Evolutionary conservation across 306 rosid species (phyloP), one percentile per base, ranked within the genome.

Genomic region (Elaeagnus macrophylla): DNA sequence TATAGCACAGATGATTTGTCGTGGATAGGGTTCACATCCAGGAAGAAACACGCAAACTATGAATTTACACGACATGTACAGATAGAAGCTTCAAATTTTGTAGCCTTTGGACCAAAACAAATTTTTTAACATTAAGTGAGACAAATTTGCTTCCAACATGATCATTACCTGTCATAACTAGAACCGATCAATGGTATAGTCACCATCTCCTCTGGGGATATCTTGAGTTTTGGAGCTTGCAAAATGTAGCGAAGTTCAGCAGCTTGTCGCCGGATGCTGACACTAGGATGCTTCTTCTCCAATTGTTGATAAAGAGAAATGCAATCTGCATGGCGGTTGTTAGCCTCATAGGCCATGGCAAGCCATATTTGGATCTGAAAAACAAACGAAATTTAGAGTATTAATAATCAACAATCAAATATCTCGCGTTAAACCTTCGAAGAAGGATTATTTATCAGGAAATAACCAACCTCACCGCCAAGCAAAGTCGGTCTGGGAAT

Each of bases 331-430:
- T 86, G 97, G 61, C 97, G 94, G 56, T 80, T 78, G 45, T 86
- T 71, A 53, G 97, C 97, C 60, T 91, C 97, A 37, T 91, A 91
- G n/a, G 97, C 97, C 96, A 91, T 91, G 45, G 96, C 97, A 66
- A 91, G 81, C 96, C 97, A 91, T 70, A 91, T 91, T 69, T 87
- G 94, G 48, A 91, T 86, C 97, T 91, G 83, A 71, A 69, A 69
- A 72, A 60, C 52, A 51, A 6, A 7, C 9, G n/a, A 19, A 45
- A 8, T 13, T 45, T 45, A 12, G 15, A 12, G 17, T 8, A 11
- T 45, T 45, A 45, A 16, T 6, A 12, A 12, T 11, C 18, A 45
- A 11, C 14, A 7, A n/a, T 12, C 7, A 45, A 10, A 41, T 13
- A 8, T 45, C n/a, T 44, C 12, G 1, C 48, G 12, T 43, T 16